phyloP scores from a whole-genome alignment of 176 grass and related monocot species.

The Bonia amplexicaulis region DNA sequence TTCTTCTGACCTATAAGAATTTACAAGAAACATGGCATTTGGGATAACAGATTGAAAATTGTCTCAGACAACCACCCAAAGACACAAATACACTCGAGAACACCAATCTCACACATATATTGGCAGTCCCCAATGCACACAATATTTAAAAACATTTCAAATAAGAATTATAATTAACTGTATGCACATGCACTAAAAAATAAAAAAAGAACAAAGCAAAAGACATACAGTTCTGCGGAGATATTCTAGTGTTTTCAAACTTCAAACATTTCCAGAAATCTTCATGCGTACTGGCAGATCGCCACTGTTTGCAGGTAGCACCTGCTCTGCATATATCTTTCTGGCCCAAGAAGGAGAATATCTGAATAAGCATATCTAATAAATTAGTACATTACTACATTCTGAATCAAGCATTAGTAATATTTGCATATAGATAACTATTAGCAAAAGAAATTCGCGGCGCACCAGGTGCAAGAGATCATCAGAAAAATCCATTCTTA shows the following conservation, averaged over 20 bases:
- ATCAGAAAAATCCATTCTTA: conserved; percentile 94
- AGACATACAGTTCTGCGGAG: conserved; percentile 80
- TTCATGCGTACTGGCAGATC: conserved; percentile 59
- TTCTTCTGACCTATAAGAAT: background rate
- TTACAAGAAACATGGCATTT: background rate
- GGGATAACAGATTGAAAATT: background rate
- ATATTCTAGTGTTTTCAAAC: conserved; percentile 72
- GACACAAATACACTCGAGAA: background rate
- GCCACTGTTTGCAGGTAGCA: conserved; percentile 82
- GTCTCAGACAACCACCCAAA: background rate
- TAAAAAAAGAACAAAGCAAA: conserved; percentile 1
- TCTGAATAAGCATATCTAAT: conserved; percentile 46
- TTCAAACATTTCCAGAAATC: conserved; percentile 93
- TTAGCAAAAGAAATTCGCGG: background rate
- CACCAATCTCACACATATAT: background rate
- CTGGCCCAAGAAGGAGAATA: conserved; percentile 91
- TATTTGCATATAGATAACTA: conserved; percentile 8
- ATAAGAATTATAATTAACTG: background rate
- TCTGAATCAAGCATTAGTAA: background rate
- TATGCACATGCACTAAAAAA: background rate
- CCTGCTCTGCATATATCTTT: conserved; percentile 94
- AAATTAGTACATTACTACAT: conserved; percentile 20
- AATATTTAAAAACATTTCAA: background rate
- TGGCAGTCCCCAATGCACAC: background rate
- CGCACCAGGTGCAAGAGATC: conserved; percentile 90